Base-by-base conservation (phyloP, 345 rosid genomes). In the Triadica sebifera region DNA sequence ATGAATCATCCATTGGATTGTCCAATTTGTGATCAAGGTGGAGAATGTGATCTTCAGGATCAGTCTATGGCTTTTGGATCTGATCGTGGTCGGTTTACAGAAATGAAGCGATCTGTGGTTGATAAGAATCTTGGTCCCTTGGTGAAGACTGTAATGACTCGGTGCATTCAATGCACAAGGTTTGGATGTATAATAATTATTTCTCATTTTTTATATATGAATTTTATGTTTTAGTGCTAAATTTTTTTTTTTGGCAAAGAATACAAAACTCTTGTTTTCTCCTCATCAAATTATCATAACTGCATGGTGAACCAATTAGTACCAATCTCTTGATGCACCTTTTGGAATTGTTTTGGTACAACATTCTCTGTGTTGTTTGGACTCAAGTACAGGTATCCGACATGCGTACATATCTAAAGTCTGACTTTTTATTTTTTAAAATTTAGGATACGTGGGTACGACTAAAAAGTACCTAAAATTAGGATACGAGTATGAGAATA, bases 51-150 rank as follows among this genome's bases (percentile, higher is more conserved):
- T 86, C 97, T 95, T 70, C 99, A 95, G 77, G 99, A 95, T 83
- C 99, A 96, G 81, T 93, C 97, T 60, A 96, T 96, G 99, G 99
- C 99, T 60, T 96, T 96, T 80, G 99, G 99, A 56, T 90, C 99
- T 63, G 98, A 96, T 68, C 94, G 98, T 60, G 98, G 98, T 62
- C 89, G 99, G 73, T 95, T 95, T 81, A 91, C 97, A 62, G 99
- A 95, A 76, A 82, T 91, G 87, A 95, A 95, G 83, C 89, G 97
- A 80, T 93, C 99, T 19, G 99, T 95, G 13, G 99, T 95, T 25
- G 99, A 95, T 77, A 95, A 95, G 85, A 95, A 95, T 70, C 97
- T 95, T 46, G 99, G 98, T 67, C 99, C 99, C 66, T 82, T 95
- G 81, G 99, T 95, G 61, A 95, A 95, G 91, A 95, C 99, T 57